phyloP scores from a whole-genome alignment of 2,329 filamentous ascomycete genomes.

The Didymella arachidicola region DNA sequence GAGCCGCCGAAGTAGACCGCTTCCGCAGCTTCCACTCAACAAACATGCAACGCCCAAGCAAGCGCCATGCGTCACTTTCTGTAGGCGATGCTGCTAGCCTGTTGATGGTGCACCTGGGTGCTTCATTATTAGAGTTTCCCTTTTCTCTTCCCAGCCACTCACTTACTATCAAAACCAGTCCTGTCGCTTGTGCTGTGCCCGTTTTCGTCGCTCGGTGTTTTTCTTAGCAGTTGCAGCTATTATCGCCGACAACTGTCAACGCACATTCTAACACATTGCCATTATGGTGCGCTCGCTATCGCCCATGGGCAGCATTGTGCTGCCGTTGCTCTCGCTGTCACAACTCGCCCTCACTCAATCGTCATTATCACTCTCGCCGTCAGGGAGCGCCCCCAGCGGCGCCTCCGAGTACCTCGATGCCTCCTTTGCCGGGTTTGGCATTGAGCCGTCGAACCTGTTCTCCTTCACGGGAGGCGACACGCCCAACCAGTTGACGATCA shows the following conservation, averaged over 20 bases:
- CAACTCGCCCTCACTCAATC: conserved; percentile 38
- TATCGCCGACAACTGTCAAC: conserved; percentile 14
- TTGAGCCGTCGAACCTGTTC: conserved; percentile 62
- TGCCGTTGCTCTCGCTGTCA: conserved; percentile 31
- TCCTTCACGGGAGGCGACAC: conserved; percentile 57
- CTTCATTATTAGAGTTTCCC: conserved; percentile 21
- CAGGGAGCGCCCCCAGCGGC: conserved; percentile 36
- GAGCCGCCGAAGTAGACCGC: conserved; percentile 15
- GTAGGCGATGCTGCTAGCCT: conserved; percentile 17
- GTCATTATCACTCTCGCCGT: conserved; percentile 43
- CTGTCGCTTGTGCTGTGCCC: conserved; percentile 17
- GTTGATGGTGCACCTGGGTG: conserved; percentile 13
- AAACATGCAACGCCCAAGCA: conserved; percentile 19
- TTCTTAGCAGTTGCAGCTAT: conserved; percentile 17
- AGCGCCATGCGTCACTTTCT: conserved; percentile 22
- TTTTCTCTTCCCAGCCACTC: conserved; percentile 10
- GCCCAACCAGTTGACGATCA: conserved; percentile 57
- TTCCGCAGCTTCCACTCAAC: conserved; percentile 19
- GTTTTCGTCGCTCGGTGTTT: conserved; percentile 3
- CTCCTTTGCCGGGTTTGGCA: conserved; percentile 60
- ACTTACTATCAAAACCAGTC: conserved; percentile 12
- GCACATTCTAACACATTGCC: conserved; percentile 11
- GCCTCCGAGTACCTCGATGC: conserved; percentile 51
- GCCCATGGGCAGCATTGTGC: conserved; percentile 15
- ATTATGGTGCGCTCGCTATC: conserved; percentile 35